Base-by-base conservation (phyloP, 2,329 filamentous ascomycete species). In the Cercospora zeae-maydis region DNA sequence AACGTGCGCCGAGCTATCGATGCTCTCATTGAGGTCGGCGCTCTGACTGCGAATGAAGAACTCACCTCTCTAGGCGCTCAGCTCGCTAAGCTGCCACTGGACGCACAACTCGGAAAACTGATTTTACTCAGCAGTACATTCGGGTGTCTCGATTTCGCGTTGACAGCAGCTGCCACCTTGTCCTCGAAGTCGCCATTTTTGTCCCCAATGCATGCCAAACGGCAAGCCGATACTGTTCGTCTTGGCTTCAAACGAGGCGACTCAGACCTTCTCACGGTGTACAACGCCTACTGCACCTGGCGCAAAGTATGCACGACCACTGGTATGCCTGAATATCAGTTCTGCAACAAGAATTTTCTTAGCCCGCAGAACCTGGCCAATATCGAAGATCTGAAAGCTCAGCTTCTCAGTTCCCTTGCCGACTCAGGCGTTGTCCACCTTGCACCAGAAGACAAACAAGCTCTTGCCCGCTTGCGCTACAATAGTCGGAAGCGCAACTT, bases 171-270 rank as follows among this genome's bases (percentile, higher is more conserved):
- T 6, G 93, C 95, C 7, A 93, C 96, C 27, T 78, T 99, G 0
- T 96, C 93, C 1, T 96, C 92, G 30, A 99, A 98, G 74, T 96
- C 93, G 0, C 95, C 93, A 0, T 98, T 98, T 75, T 84, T 93
- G 0, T 89, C 90, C 1, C 90, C 93, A 0, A 92, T 96, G 75
- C 91, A 92, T 1, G 89, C 92, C 52, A 88, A 90, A 57, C 84
- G 87, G 42, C 91, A 96, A 73, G 92, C 92, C 36, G 90, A 97
- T 69, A 86, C 88, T 21, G 89, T 91, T 0, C 86, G 91, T 1
- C 83, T 89, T 62, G 85, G 85, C 3, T 99, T 96, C 79, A 89
- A 89, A 66, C 86, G 89, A 70, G 86, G 91, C 21, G 92, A 97
- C 75, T 98, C 95, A 0, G 95, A 99, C 74, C 82, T 98, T 0